Conservation (phyloP, 352 stramenopile genomes). For the Phytophthora pluvialis region DNA sequence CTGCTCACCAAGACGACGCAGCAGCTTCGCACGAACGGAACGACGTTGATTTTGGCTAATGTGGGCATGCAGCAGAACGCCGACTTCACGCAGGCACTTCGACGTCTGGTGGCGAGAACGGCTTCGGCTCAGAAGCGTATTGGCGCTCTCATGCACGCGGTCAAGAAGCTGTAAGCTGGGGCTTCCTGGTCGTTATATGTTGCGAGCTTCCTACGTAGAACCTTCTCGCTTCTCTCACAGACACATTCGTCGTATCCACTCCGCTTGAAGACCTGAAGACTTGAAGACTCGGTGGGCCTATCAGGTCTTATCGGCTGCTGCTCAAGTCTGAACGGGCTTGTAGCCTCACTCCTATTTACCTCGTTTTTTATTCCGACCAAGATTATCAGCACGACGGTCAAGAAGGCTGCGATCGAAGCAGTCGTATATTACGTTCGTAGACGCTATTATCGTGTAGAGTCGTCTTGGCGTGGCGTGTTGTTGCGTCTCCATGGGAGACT, state of each 20-base stretch:
- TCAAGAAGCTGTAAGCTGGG: conserved; percentile 31
- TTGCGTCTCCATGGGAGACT: conserved; percentile 13
- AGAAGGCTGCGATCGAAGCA: conserved; percentile 27
- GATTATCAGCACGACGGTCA: conserved; percentile 15
- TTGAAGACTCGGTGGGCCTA: neutral
- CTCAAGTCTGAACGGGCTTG: conserved; percentile 6
- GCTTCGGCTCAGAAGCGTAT: conserved; percentile 62
- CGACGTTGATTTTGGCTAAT: conserved; percentile 65
- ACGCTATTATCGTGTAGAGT: conserved; percentile 20
- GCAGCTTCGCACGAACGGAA: conserved; percentile 71
- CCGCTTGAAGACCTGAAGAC: neutral
- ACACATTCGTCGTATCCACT: conserved; percentile 6
- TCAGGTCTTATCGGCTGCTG: neutral
- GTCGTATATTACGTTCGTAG: conserved; percentile 11
- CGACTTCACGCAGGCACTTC: conserved; percentile 51
- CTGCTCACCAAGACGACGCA: conserved; percentile 61
- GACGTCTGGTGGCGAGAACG: conserved; percentile 58
- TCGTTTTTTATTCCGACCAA: conserved; percentile 15
- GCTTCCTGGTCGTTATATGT: conserved; percentile 18
- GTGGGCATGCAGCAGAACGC: conserved; percentile 46
- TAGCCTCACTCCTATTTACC: conserved; percentile 31
- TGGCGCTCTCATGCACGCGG: conserved; percentile 39
- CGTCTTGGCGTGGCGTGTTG: conserved; percentile 18
- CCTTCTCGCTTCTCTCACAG: neutral
- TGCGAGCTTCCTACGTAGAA: conserved; percentile 3